These are phyloP conservation scores for Globisporangium polare DNA, from an alignment of 352 stramenopile species.

Conservation along the genomic window DNA sequence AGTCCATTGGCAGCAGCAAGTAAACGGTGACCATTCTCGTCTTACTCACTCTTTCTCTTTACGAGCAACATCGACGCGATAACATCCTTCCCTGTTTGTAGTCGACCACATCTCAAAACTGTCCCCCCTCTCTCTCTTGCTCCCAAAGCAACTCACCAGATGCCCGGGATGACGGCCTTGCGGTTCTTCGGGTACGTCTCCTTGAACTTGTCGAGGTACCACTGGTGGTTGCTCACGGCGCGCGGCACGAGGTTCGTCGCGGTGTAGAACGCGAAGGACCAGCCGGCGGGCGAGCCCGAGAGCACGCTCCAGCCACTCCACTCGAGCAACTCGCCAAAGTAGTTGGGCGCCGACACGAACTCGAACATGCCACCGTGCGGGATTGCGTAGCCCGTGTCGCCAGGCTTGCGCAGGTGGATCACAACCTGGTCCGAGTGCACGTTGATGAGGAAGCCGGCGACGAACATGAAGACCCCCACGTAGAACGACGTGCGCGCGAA, in stretches of 20 bases:
- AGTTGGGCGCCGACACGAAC: slow-evolving; percentile 75
- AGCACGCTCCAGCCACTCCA: slow-evolving; percentile 66
- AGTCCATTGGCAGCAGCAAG: too few species aligned
- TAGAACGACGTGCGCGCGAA: slow-evolving; percentile 49
- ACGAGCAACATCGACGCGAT: too few species aligned
- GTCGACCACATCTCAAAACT: too few species aligned
- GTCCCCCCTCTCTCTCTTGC: too few species aligned
- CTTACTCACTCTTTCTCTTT: too few species aligned
- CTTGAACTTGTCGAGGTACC: slow-evolving; percentile 56
- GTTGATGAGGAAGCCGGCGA: slow-evolving; percentile 52
- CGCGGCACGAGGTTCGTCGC: slow-evolving; percentile 45
- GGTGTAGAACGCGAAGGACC: slow-evolving; percentile 48
- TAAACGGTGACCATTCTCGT: too few species aligned
- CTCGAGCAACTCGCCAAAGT: slow-evolving; percentile 72
- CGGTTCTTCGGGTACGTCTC: slow-evolving; percentile 32
- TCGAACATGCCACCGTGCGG: slow-evolving; percentile 58
- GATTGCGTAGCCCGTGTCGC: slow-evolving; percentile 57
- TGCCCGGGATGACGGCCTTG: slow-evolving; percentile 33
- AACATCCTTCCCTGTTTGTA: too few species aligned
- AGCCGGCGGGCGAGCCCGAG: slow-evolving; percentile 46
- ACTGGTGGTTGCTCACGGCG: slow-evolving; percentile 46
- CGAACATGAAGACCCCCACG: slow-evolving; percentile 42
- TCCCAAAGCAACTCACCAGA: too few species aligned
- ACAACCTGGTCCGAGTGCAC: slow-evolving; percentile 66
- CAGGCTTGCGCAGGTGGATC: slow-evolving; percentile 55